These are phyloP conservation scores for Rutidosis leptorrhynchoides DNA, from an alignment of 129 eudicot species.

Conservation along the genomic window DNA sequence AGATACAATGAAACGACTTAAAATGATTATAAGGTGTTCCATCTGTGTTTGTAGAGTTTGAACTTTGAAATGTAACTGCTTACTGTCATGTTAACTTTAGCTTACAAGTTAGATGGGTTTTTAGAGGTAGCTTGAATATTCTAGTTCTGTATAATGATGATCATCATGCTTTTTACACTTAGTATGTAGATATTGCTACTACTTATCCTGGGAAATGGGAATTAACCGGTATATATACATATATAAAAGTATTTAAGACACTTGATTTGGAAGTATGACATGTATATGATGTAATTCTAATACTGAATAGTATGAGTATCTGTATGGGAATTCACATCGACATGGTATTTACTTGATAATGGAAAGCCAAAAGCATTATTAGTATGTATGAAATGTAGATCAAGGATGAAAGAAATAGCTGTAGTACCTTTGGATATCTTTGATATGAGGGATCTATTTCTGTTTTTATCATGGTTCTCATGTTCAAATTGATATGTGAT, in stretches of 20 bases:
- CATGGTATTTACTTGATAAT: background rate
- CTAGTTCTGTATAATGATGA: background rate
- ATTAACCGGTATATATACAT: slow-evolving; percentile 8
- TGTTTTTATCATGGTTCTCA: background rate
- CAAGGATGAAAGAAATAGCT: background rate
- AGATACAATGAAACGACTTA: background rate
- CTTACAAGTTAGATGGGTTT: background rate
- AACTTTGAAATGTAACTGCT: background rate
- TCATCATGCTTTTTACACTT: slow-evolving; percentile 15
- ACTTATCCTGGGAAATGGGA: background rate
- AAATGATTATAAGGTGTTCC: slow-evolving; percentile 6
- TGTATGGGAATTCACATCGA: background rate
- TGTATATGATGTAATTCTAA: background rate
- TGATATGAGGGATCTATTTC: background rate
- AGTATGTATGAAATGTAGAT: background rate
- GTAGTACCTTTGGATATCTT: background rate
- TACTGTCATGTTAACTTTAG: background rate
- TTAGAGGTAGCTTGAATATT: background rate
- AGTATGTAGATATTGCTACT: slow-evolving; percentile 8
- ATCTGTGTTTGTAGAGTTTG: background rate
- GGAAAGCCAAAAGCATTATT: background rate
- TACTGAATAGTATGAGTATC: background rate
- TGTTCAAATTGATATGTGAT: background rate
- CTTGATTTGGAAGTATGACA: slow-evolving; percentile 2
- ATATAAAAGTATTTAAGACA: slow-evolving; percentile 2